phyloP scores from a whole-genome alignment of 768 basidiomycete species.

The Phanerodontia chrysosporium region DNA sequence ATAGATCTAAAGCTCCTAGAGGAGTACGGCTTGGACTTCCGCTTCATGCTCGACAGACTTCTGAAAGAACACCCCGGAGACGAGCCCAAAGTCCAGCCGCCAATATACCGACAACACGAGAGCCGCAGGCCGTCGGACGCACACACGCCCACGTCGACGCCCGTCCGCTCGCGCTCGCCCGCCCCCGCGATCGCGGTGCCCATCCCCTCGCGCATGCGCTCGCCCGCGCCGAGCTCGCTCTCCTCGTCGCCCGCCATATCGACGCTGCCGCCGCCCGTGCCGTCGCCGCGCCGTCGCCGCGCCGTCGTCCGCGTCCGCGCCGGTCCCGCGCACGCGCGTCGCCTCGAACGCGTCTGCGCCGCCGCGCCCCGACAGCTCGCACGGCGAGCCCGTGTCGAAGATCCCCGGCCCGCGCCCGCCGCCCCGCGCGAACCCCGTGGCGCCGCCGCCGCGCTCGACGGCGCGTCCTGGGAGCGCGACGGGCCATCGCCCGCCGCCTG shows the following conservation, averaged over 20 bases:
- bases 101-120: slow-evolving; percentile 23
- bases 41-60: slow-evolving; percentile 80
- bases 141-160: slow-evolving; percentile 25
- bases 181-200: slow-evolving; percentile 13
- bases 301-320: neutral
- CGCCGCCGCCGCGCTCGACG: slow-evolving; percentile 60
- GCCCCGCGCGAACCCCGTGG: slow-evolving; percentile 32
- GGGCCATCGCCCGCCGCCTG: slow-evolving; percentile 44
- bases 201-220: slow-evolving; percentile 13
- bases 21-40: slow-evolving; percentile 93
- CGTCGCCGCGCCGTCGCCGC: neutral
- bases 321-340: neutral
- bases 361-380: neutral
- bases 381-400: slow-evolving; percentile 1
- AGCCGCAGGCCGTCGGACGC: slow-evolving; percentile 30
- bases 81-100: slow-evolving; percentile 20
- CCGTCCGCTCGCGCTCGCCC: slow-evolving; percentile 20
- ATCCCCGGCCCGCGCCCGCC: neutral
- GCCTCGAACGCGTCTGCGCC: neutral
- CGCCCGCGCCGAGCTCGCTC: slow-evolving; percentile 8
- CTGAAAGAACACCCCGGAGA: slow-evolving; percentile 50
- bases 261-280: slow-evolving; percentile 8
- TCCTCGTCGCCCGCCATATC: slow-evolving; percentile 10
- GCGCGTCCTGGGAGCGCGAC: slow-evolving; percentile 59
- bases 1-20: slow-evolving; percentile 59